phyloP scores from a whole-genome alignment of 139 green algal species.

The Ettlia oleoabundans region DNA sequence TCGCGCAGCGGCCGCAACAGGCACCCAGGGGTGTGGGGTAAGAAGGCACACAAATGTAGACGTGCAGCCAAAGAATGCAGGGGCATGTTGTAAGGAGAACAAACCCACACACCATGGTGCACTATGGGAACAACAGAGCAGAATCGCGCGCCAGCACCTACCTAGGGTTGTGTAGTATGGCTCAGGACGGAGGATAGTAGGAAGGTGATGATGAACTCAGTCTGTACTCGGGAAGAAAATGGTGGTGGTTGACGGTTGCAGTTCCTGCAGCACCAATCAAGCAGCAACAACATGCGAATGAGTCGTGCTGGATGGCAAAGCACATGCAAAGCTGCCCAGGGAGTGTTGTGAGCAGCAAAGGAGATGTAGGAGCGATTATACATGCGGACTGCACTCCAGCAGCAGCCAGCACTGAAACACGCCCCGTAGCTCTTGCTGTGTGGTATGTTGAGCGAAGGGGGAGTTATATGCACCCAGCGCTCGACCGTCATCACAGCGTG shows the following conservation, averaged over 20 bases:
- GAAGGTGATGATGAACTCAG: no score
- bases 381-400: constrained; percentile 40
- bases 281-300: neutral
- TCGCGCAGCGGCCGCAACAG: neutral
- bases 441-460: constrained; percentile 53
- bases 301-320: no score
- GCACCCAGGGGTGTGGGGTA: neutral
- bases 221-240: neutral
- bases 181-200: neutral
- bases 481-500: constrained; percentile 57
- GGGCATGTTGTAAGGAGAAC: no score
- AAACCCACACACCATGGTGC: no score
- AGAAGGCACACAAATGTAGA: neutral
- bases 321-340: neutral
- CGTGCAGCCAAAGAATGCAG: neutral
- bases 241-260: neutral
- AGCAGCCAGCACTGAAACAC: constrained; percentile 47
- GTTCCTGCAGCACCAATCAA: neutral
- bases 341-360: neutral
- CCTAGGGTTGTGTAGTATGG: no score
- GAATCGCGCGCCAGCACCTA: no score
- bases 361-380: constrained; percentile 42
- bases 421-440: constrained; percentile 42
- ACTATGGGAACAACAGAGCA: no score
- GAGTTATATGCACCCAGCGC: constrained; percentile 33